Evolutionary conservation across 2,329 filamentous ascomycete species (phyloP).

Genomic region (Calonectria honghensis): DNA sequence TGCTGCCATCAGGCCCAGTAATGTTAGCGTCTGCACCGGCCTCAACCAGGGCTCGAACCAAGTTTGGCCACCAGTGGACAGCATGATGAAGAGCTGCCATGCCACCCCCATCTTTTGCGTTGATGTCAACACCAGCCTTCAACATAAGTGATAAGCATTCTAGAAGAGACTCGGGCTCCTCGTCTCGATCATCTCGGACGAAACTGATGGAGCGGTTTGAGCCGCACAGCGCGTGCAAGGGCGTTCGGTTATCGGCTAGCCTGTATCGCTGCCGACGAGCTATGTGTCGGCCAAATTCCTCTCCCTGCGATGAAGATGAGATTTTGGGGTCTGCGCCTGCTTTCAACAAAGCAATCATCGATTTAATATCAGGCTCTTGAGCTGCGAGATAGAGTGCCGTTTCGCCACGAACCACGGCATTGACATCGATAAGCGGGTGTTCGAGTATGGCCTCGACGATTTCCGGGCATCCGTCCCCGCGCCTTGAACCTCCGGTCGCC

Average conservation of each 20-base stretch:
- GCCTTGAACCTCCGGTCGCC: constrained; percentile 45
- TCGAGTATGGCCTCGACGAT: constrained; percentile 56
- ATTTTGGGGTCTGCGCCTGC: constrained; percentile 57
- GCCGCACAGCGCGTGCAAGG: constrained; percentile 1
- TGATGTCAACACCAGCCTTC: constrained; percentile 52
- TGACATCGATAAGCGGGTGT: constrained; percentile 58
- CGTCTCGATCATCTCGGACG: not conserved
- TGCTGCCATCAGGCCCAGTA: constrained; percentile 37
- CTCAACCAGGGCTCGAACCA: constrained; percentile 46
- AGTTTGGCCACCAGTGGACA: constrained; percentile 4
- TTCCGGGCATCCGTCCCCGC: constrained; percentile 31
- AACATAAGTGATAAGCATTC: constrained; percentile 47
- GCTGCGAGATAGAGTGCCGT: constrained; percentile 52
- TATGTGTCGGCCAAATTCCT: constrained; percentile 18
- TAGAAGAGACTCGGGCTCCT: constrained; percentile 17
- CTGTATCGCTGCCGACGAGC: not conserved
- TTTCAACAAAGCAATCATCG: constrained; percentile 54
- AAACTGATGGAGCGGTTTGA: not conserved
- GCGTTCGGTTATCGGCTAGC: not conserved
- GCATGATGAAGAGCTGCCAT: constrained; percentile 47
- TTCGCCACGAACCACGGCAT: constrained; percentile 48
- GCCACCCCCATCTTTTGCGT: constrained; percentile 36
- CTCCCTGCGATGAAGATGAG: constrained; percentile 31
- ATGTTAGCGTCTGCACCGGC: constrained; percentile 51
- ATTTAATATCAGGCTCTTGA: constrained; percentile 22